A percentile compares a stretch with the other conserved stretches of the same genome.
phyloP scores from a whole-genome alignment of 2,329 filamentous ascomycete genomes.

The Alternaria angustiovoidea region DNA sequence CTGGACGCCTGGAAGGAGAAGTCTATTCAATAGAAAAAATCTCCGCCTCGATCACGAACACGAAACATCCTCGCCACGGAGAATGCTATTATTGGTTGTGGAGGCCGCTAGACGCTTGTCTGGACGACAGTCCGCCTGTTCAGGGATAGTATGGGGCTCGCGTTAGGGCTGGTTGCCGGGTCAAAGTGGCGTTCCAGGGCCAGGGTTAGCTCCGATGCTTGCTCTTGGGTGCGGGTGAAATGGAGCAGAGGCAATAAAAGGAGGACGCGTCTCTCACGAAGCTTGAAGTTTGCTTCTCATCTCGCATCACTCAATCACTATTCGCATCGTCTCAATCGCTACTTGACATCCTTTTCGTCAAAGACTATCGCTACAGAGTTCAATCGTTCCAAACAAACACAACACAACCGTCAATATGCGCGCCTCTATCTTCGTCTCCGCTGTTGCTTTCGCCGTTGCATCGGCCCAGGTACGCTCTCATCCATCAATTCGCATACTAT shows the following conservation, averaged over 20 bases:
- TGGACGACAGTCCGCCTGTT: neutral
- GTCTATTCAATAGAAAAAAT: slow-evolving; percentile 19
- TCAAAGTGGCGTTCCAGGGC: slow-evolving; percentile 31
- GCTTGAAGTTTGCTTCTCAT: neutral
- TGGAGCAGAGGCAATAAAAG: slow-evolving; percentile 25
- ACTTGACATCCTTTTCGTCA: slow-evolving; percentile 20
- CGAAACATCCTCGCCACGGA: slow-evolving; percentile 14
- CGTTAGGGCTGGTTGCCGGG: slow-evolving; percentile 30
- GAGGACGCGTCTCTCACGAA: slow-evolving; percentile 21
- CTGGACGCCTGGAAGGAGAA: neutral
- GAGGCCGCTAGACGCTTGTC: slow-evolving; percentile 13
- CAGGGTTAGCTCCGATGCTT: slow-evolving; percentile 25
- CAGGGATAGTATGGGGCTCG: slow-evolving; percentile 11
- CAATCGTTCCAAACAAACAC: slow-evolving; percentile 19
- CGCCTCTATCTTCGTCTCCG: slow-evolving; percentile 41
- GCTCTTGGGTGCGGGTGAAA: slow-evolving; percentile 19
- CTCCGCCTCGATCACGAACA: slow-evolving; percentile 10
- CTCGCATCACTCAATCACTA: slow-evolving; percentile 24
- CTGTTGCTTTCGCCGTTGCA: slow-evolving; percentile 39
- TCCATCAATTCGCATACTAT: slow-evolving; percentile 16
- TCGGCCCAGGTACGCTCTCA: slow-evolving; percentile 37
- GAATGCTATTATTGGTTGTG: slow-evolving; percentile 24
- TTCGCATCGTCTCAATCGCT: slow-evolving; percentile 9
- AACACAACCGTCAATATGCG: slow-evolving; percentile 38
- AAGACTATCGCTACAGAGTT: slow-evolving; percentile 21